phyloP scores from a whole-genome alignment of 2,329 filamentous ascomycete species.

The Colletotrichum ledebouriae region DNA sequence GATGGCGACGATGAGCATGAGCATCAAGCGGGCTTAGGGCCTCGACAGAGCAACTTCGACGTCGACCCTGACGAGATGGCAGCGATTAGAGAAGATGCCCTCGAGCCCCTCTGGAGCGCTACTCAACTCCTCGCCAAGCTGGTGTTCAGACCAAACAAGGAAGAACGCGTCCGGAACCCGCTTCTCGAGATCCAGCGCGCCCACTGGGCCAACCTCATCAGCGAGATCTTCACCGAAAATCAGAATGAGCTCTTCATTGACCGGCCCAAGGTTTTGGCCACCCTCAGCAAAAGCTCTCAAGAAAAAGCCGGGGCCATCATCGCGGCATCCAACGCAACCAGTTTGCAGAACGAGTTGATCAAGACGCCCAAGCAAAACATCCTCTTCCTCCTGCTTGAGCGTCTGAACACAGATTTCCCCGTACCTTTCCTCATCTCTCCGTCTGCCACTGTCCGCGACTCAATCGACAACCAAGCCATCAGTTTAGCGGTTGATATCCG shows the following conservation, averaged over 20 bases:
- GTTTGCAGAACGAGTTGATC: constrained; percentile 49
- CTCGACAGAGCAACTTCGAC: not conserved
- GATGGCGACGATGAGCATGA: constrained; percentile 23
- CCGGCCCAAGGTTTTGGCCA: constrained; percentile 36
- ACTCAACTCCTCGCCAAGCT: constrained; percentile 48
- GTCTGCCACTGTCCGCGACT: constrained; percentile 20
- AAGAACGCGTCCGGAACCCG: constrained; percentile 12
- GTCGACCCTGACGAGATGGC: constrained; percentile 14
- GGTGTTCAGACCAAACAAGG: constrained; percentile 41
- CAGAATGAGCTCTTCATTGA: constrained; percentile 49
- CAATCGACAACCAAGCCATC: constrained; percentile 42
- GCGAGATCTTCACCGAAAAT: constrained; percentile 45
- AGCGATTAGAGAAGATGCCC: constrained; percentile 36
- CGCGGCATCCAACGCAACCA: constrained; percentile 53
- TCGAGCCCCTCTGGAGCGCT: constrained; percentile 48
- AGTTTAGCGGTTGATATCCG: constrained; percentile 53
- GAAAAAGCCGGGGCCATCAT: constrained; percentile 42
- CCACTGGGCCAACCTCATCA: constrained; percentile 47
- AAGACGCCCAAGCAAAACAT: constrained; percentile 38
- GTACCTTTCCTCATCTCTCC: constrained; percentile 46
- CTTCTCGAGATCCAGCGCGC: constrained; percentile 38
- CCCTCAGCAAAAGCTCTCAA: constrained; percentile 13
- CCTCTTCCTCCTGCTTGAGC: constrained; percentile 47
- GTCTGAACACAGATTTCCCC: constrained; percentile 51
- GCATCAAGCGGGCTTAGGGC: constrained; percentile 22